These are phyloP conservation scores for Asterionellopsis glacialis DNA, from an alignment of 108 stramenopile genomes.

Conservation along the genomic window DNA sequence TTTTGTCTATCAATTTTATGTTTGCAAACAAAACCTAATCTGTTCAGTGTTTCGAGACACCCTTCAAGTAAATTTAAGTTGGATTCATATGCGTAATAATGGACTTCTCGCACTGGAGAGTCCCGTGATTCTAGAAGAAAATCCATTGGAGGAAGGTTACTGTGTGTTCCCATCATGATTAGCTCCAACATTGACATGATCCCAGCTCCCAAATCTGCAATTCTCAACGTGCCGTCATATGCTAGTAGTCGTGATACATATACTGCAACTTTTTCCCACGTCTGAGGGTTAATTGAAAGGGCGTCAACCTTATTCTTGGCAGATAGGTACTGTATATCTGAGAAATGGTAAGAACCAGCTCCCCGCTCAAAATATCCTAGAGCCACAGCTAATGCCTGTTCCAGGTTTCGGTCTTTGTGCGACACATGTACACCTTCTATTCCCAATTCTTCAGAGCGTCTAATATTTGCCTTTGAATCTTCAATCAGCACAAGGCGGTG, in stretches of 20 bases:
- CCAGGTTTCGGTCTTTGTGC: conserved; percentile 29
- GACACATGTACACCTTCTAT: conserved; percentile 37
- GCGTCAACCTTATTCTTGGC: conserved; percentile 77
- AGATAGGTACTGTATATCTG: conserved; percentile 60
- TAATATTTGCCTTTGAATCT: conserved; percentile 20
- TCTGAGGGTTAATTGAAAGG: conserved; percentile 48
- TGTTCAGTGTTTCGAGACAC: conserved; percentile 35
- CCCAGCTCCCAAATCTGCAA: conserved; percentile 56
- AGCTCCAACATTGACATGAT: conserved; percentile 69
- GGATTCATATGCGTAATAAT: conserved; percentile 77
- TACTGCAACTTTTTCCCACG: conserved; percentile 40
- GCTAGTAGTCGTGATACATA: conserved; percentile 10
- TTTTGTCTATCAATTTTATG: conserved; percentile 8
- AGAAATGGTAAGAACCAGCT: conserved; percentile 30
- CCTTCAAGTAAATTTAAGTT: conserved; percentile 43
- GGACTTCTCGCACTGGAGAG: conserved; percentile 4
- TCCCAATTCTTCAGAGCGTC: conserved; percentile 10
- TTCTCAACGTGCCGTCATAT: conserved; percentile 2
- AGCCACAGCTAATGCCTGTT: conserved; percentile 43
- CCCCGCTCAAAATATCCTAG: conserved; percentile 41
- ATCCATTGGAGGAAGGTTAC: conserved; percentile 19
- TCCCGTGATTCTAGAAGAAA: conserved; percentile 2
- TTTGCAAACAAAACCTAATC: conserved; percentile 44
- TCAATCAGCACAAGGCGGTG: conserved; percentile 22
- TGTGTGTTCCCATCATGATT: conserved; percentile 42